phyloP scores from a whole-genome alignment of 2,329 filamentous ascomycete genomes.

The Xylariaceae sp. region DNA sequence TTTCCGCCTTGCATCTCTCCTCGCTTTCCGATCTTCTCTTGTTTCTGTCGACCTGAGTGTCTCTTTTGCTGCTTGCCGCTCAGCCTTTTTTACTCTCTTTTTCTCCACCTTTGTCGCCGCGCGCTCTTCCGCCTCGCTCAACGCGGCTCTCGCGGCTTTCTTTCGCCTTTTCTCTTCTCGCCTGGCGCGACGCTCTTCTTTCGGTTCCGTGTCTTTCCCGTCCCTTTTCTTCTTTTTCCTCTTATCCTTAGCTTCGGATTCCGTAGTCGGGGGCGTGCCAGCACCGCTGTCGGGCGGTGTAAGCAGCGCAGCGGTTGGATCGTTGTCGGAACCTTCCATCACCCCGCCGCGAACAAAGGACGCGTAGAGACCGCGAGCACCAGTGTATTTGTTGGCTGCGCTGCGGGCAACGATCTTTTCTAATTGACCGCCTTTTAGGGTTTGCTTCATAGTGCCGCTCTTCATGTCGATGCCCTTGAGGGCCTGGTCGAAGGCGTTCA shows the following conservation, averaged over 20 bases:
- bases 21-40: conserved; percentile 44
- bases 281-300: conserved; percentile 33
- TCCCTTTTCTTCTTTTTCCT: conserved; percentile 26
- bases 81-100: conserved; percentile 45
- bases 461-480: conserved; percentile 72
- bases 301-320: conserved; percentile 20
- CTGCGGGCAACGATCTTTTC: conserved; percentile 52
- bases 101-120: conserved; percentile 28
- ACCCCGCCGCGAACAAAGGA: conserved; percentile 82
- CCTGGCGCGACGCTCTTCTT: conserved; percentile 12
- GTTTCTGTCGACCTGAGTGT: conserved; percentile 39
- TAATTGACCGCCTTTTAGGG: conserved; percentile 49
- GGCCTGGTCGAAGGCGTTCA: conserved; percentile 89
- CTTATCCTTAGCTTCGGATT: conserved; percentile 36
- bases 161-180: conserved; percentile 28
- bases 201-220: conserved; percentile 22
- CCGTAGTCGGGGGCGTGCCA: conserved; percentile 30
- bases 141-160: conserved; percentile 27
- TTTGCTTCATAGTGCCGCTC: conserved; percentile 55
- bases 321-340: conserved; percentile 66
- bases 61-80: conserved; percentile 36
- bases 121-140: conserved; percentile 31
- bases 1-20: conserved; percentile 44
- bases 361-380: conserved; percentile 67
- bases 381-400: conserved; percentile 53